phyloP scores from a whole-genome alignment of 2,329 filamentous ascomycete species.

The Stenocarpella maydis region DNA sequence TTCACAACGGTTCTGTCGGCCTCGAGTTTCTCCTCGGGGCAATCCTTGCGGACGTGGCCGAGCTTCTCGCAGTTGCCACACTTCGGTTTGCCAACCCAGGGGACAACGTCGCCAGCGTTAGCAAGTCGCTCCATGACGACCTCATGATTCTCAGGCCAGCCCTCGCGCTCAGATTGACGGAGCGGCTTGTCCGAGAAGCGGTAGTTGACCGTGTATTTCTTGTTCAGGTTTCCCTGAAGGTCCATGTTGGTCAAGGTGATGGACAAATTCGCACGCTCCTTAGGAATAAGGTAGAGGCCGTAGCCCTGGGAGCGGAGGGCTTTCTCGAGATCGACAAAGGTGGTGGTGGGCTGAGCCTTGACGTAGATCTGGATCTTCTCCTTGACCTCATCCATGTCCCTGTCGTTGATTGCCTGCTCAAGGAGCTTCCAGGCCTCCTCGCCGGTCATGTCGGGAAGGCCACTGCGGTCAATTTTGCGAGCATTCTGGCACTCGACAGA shows the following conservation, averaged over 20 bases:
- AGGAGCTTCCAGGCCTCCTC: conserved; percentile 69
- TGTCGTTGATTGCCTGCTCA: conserved; percentile 57
- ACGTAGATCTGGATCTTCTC: conserved; percentile 66
- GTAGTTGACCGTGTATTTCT: conserved; percentile 70
- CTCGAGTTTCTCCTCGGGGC: conserved; percentile 65
- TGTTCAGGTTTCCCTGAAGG: conserved; percentile 71
- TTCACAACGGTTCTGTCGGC: conserved; percentile 55
- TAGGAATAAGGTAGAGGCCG: conserved; percentile 67
- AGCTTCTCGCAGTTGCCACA: conserved; percentile 72
- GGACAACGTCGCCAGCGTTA: conserved; percentile 70
- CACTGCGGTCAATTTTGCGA: conserved; percentile 63
- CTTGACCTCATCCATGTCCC: conserved; percentile 71
- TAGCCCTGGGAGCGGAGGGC: conserved; percentile 64
- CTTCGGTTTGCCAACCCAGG: conserved; percentile 61
- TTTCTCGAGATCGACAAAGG: conserved; percentile 67
- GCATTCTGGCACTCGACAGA: conserved; percentile 65
- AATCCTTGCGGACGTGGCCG: conserved; percentile 69
- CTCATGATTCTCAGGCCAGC: conserved; percentile 65
- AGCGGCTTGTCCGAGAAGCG: conserved; percentile 66
- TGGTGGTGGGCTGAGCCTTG: conserved; percentile 65
- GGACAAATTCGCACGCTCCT: conserved; percentile 63
- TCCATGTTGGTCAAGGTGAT: conserved; percentile 75
- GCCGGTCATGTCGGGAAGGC: conserved; percentile 56
- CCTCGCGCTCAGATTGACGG: conserved; percentile 64
- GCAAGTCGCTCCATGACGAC: conserved; percentile 71